Percentiles rank a stretch among this genome's conserved stretches.
phyloP scores from a whole-genome alignment of 2,329 filamentous ascomycete species.

The Venturia nashicola region DNA sequence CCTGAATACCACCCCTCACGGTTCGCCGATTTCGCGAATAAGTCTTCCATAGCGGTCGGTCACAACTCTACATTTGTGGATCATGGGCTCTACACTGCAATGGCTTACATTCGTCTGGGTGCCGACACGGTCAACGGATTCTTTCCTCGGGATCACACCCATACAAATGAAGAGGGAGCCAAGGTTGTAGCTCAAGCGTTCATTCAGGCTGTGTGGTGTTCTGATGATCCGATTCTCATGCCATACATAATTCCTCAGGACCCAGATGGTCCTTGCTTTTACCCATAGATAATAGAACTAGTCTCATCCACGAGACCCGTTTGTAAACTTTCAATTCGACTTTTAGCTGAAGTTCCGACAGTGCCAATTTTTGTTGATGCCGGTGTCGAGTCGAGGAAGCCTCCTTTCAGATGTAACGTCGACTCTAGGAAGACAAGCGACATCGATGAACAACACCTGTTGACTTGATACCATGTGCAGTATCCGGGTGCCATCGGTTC shows the following conservation, averaged over 20 bases:
- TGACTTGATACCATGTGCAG: too few relatives aligned
- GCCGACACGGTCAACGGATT: conserved; percentile 36
- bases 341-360: too few relatives aligned
- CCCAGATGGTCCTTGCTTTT: neutral
- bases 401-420: too few relatives aligned
- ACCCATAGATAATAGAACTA: too few relatives aligned
- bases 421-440: too few relatives aligned
- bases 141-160: conserved; percentile 48
- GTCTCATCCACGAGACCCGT: too few relatives aligned
- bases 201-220: conserved; percentile 43
- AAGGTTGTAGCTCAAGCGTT: conserved; percentile 45
- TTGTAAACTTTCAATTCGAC: too few relatives aligned
- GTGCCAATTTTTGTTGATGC: too few relatives aligned
- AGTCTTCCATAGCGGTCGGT: conserved; percentile 31
- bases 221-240: conserved; percentile 15
- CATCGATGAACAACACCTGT: too few relatives aligned
- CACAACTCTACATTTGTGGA: conserved; percentile 42
- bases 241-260: neutral
- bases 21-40: conserved; percentile 44
- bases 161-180: conserved; percentile 46
- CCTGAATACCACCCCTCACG: conserved; percentile 34
- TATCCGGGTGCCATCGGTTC: too few relatives aligned
- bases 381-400: too few relatives aligned
- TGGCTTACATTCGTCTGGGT: conserved; percentile 44
- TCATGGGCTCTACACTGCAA: conserved; percentile 46